Evolutionary conservation across 345 rosid species (phyloP), one percentile per base, ranked within the genome.

Genomic region (Lenwebbia sp.): DNA sequence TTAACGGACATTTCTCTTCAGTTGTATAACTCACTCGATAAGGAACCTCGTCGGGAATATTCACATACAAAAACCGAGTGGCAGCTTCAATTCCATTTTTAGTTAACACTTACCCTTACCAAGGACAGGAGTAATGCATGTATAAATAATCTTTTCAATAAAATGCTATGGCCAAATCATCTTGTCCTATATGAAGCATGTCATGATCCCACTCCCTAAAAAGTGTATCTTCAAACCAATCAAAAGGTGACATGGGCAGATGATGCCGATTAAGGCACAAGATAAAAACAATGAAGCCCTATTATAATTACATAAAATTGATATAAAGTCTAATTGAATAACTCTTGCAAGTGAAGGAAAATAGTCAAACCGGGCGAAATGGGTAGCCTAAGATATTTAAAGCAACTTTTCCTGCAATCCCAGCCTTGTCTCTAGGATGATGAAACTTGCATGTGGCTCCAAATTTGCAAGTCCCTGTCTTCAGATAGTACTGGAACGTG

Each of bases 371-470:
- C 88, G 93, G 93, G 88, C 98, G 97, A 88, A 95, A 89, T 82
- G 99, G 99, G 90, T 94, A 98, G 90, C 99, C 99, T 90, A 96
- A 86, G 87, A 93, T 87, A 90, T 98, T 98, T 89, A 98, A 94
- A 57, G 99, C 92, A 86, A 96, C 98, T 87, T 95, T 91, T 89
- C 95, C 99, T 84, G 96, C 94, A 90, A 94, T 92, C 57, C 98
- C 99, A 90, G 99, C 99, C 91, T 94, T 95, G 87, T 95, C 96
- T 90, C 92, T 94, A 53, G 99, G 99, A 91, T 98, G 99, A 91
- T 98, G 96, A 90, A 98, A 98, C 93, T 96, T 98, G 95, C 99
- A 98, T 86, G 99, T 98, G 86, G 96, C 98, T 86, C 99, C 99
- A 92, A 98, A 98, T 92, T 94, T 98, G 92, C 99, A 98, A n/a